Evolutionary conservation across 345 rosid species (phyloP).

Genomic region (Arabidopsis suecica): DNA sequence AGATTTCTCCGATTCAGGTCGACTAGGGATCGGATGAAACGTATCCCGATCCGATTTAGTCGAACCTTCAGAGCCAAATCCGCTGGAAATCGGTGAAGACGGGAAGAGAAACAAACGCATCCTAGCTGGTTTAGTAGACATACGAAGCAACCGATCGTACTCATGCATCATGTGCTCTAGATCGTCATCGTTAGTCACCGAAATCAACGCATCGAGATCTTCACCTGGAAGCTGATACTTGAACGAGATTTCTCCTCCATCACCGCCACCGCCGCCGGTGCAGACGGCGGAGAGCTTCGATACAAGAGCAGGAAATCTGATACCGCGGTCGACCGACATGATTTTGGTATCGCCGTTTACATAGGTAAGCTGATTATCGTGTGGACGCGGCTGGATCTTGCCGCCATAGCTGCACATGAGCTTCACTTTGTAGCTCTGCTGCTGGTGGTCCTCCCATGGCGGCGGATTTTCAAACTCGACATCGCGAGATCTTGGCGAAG

Average conservation of each 20-base stretch:
- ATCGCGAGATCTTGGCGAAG: conserved; percentile 92
- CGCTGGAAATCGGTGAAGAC: conserved; percentile 35
- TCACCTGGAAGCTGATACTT: conserved; percentile 98
- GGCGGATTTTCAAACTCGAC: conserved; percentile 78
- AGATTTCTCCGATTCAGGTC: conserved; percentile 45
- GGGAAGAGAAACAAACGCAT: conserved; percentile 87
- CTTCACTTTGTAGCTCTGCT: conserved; percentile 60
- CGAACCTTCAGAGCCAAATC: conserved; percentile 64
- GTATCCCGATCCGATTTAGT: conserved; percentile 72
- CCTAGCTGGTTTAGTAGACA: conserved; percentile 74
- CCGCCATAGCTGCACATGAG: conserved; percentile 96
- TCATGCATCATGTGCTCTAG: conserved; percentile 95
- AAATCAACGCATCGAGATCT: conserved; percentile 92
- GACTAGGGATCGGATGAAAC: conserved; percentile 58
- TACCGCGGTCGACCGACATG: conserved; percentile 72
- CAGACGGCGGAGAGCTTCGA: conserved; percentile 65
- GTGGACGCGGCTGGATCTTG: conserved; percentile 96
- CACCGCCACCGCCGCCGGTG: conserved; percentile 40
- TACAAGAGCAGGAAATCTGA: conserved; percentile 59
- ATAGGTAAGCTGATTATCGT: conserved; percentile 90
- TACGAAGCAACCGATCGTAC: conserved; percentile 77
- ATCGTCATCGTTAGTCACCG: conserved; percentile 91
- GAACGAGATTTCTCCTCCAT: conserved; percentile 56
- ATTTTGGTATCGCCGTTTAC: conserved; percentile 92
- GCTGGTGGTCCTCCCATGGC: conserved; percentile 77